These are phyloP conservation scores for Debaryomyces robertsiae DNA, from an alignment of 1,139 yeast species.

Conservation along the genomic window DNA sequence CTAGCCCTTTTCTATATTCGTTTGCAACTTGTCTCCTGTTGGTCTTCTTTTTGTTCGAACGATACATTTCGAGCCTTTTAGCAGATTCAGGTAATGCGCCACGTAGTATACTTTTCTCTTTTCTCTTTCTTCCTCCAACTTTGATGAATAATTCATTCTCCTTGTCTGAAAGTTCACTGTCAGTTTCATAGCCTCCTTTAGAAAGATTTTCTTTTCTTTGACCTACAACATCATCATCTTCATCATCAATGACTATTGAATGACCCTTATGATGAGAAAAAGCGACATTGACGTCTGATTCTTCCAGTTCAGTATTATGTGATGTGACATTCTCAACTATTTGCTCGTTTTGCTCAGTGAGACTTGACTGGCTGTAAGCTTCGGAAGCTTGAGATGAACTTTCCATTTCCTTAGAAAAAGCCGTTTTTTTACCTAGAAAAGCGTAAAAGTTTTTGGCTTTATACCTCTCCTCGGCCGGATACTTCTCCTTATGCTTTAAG, in stretches of 20 bases:
- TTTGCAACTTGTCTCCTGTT: slow-evolving; percentile 9
- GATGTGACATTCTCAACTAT: not conserved
- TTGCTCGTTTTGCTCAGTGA: not conserved
- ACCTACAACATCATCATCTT: slow-evolving; percentile 11
- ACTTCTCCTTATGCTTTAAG: slow-evolving; percentile 29
- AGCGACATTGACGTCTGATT: slow-evolving; percentile 1
- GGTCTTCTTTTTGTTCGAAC: slow-evolving; percentile 3
- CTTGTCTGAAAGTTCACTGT: slow-evolving; percentile 14
- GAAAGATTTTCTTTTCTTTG: not conserved
- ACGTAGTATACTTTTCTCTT: slow-evolving; percentile 31
- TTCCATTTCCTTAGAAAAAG: slow-evolving; percentile 1
- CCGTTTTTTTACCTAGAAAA: slow-evolving; percentile 29
- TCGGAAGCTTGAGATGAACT: slow-evolving; percentile 3
- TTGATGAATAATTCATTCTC: slow-evolving; percentile 25
- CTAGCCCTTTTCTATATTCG: slow-evolving; percentile 40
- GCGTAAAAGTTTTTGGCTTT: slow-evolving; percentile 42
- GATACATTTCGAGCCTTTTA: slow-evolving; percentile 31
- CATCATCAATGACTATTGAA: slow-evolving; percentile 14
- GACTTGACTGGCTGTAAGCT: slow-evolving; percentile 1
- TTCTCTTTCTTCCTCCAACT: slow-evolving; percentile 37
- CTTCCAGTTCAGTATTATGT: slow-evolving; percentile 5
- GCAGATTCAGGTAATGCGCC: slow-evolving; percentile 48
- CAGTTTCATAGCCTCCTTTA: not conserved
- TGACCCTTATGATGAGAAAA: slow-evolving; percentile 6
- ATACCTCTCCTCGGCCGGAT: slow-evolving; percentile 46